phyloP scores from a whole-genome alignment of 306 rosid species.

The Adenanthera pavonina region DNA sequence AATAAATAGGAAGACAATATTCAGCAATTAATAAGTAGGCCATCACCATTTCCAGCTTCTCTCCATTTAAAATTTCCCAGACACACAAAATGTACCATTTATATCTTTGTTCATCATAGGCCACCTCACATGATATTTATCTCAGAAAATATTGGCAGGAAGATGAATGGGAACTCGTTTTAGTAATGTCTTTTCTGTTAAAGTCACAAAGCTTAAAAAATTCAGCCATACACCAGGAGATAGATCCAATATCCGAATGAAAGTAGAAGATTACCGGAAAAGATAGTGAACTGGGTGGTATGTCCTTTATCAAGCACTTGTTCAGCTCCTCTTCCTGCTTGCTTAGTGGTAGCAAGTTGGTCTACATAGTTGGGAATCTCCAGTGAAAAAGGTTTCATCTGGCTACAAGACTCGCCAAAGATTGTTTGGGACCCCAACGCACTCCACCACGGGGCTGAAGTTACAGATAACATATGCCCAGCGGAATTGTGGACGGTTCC shows the following conservation, averaged over 20 bases:
- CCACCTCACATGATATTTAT: constrained; percentile 25
- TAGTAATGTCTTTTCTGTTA: constrained; percentile 12
- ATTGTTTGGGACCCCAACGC: constrained; percentile 62
- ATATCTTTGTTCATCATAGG: constrained; percentile 26
- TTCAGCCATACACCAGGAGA: constrained; percentile 1
- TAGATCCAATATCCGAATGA: constrained; percentile 11
- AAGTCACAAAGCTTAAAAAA: constrained; percentile 31
- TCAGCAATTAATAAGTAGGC: neutral
- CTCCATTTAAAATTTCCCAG: constrained; percentile 19
- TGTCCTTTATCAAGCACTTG: constrained; percentile 62
- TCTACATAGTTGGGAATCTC: constrained; percentile 56
- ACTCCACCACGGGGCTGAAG: constrained; percentile 78
- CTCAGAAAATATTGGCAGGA: constrained; percentile 19
- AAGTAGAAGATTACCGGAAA: constrained; percentile 65
- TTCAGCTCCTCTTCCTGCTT: constrained; percentile 55
- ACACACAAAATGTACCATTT: constrained; percentile 1
- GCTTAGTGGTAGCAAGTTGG: constrained; percentile 58
- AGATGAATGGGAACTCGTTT: constrained; percentile 17
- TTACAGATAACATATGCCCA: constrained; percentile 58
- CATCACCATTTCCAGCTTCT: constrained; percentile 2
- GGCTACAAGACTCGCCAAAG: constrained; percentile 70
- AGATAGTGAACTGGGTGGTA: constrained; percentile 68
- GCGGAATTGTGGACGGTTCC: constrained; percentile 58
- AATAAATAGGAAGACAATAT: neutral
- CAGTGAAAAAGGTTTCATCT: constrained; percentile 62